Conservation (phyloP, 108 stramenopile genomes). For the Cyclotella kingstonii region DNA sequence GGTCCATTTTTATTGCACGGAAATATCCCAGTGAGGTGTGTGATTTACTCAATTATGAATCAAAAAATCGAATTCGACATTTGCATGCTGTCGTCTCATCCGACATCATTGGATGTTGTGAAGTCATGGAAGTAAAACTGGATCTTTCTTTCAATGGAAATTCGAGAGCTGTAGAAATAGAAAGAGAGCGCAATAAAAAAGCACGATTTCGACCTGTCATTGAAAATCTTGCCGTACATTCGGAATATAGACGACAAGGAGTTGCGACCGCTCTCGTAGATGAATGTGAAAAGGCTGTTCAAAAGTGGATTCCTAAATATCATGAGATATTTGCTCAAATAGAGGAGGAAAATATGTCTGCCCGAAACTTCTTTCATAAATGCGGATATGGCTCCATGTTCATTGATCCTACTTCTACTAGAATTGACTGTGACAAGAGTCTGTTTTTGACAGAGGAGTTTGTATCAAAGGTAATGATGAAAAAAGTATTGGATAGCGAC, state of each 20-base stretch:
- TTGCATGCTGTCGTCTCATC: not conserved
- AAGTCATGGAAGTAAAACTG: conserved; percentile 37
- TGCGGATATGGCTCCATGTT: conserved; percentile 24
- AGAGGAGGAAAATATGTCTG: conserved; percentile 23
- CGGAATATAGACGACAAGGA: conserved; percentile 22
- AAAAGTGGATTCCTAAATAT: conserved; percentile 23
- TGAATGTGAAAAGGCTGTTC: conserved; percentile 25
- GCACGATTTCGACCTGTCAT: conserved; percentile 33
- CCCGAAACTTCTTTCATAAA: conserved; percentile 20
- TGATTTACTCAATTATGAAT: not conserved
- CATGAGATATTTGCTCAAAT: conserved; percentile 40
- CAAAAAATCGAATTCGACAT: not conserved
- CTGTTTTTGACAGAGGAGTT: conserved; percentile 10
- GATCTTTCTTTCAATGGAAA: not conserved
- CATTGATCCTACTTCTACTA: conserved; percentile 25
- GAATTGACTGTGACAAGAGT: conserved; percentile 9
- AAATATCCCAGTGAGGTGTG: not conserved
- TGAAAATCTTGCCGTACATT: conserved; percentile 37
- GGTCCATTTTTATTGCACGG: conserved; percentile 41
- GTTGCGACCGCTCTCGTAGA: conserved; percentile 31
- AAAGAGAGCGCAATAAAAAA: conserved; percentile 20
- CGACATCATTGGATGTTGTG: conserved; percentile 36
- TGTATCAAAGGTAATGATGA: conserved; percentile 36
- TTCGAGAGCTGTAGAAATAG: not conserved
- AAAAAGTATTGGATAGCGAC: conserved; percentile 21